Base-by-base conservation (phyloP, 306 rosid genomes). In the Prunus armeniaca region DNA sequence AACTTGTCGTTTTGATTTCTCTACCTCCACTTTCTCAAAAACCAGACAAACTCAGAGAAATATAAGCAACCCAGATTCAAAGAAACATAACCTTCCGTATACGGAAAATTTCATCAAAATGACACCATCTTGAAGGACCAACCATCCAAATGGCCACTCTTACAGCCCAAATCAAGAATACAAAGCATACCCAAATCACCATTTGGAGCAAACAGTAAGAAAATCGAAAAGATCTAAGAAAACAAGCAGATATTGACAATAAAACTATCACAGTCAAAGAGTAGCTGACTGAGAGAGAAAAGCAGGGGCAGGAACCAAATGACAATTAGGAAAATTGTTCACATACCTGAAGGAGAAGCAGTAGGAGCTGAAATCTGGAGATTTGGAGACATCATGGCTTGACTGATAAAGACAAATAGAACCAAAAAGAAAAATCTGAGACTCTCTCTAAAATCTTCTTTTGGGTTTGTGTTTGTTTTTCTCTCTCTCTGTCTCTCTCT, bases 191-290 rank as follows among this genome's bases (percentile, higher is more conserved):
- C 84, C 77, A 79, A 74, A 79, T 79, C 69, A 66, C 45, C 66
- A 85, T 79, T 76, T 38, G 19, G 78, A 80, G 50, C 64, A 67
- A 77, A 64, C 56, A 68, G 27, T 19, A 76, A 28, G 51, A 80
- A 43, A 80, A 83, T 75, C 83, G 71, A 69, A 80, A 91, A 88
- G 93, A 91, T 93, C 97, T 79, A 71, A 11, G 30, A 6, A 76
- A 75, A 73, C 46, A 46, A 49, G 60, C 30, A 52, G 34, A 41
- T 64, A 19, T 25, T 57, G 28, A 25, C 52, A 18, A 58, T 71
- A 20, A 50, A 73, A 73, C 76, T 27, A 2, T 5, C 32, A n/a
- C 12, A 27, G 69, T 61, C 67, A 72, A 46, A 73, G 10, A 15
- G 67, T 24, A 72, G 67, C 55, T 41, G 27, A 60, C 28, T n/a